A percentile compares a stretch with the other conserved stretches of the same genome.
Conservation (phyloP, 495 filamentous ascomycete species). For the Penicillium riverlandense region DNA sequence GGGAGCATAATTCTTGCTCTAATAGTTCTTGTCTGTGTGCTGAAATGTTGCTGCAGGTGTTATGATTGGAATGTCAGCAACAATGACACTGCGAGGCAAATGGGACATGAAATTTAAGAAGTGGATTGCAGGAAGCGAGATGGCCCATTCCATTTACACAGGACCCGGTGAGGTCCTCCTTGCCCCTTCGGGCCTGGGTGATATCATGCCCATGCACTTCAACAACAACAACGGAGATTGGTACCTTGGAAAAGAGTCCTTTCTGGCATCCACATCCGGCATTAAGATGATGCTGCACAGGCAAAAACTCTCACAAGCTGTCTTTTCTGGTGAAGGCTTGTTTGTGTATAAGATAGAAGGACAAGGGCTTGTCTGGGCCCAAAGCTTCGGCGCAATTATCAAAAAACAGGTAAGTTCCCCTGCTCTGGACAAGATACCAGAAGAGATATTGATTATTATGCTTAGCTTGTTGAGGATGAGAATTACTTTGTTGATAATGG, state of each 20-base stretch:
- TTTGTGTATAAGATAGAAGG: slow-evolving; percentile 87
- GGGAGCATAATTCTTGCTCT: too few relatives aligned
- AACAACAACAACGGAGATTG: slow-evolving; percentile 60
- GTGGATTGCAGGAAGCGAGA: slow-evolving; percentile 65
- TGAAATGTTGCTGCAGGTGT: slow-evolving; percentile 38
- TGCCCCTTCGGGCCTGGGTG: slow-evolving; percentile 72
- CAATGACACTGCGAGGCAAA: slow-evolving; percentile 63
- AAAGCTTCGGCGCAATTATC: slow-evolving; percentile 91
- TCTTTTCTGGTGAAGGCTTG: slow-evolving; percentile 89
- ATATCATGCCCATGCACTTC: slow-evolving; percentile 75
- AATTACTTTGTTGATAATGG: slow-evolving; percentile 93
- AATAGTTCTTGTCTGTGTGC: too few relatives aligned
- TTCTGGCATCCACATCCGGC: slow-evolving; percentile 11
- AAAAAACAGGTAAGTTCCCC: slow-evolving; percentile 73
- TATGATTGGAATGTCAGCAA: slow-evolving; percentile 94
- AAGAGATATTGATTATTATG: neutral
- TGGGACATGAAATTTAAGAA: too few relatives aligned
- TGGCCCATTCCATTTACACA: slow-evolving; percentile 73
- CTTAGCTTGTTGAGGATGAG: slow-evolving; percentile 65
- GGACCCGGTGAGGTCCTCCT: slow-evolving; percentile 88
- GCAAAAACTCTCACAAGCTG: slow-evolving; percentile 6
- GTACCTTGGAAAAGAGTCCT: slow-evolving; percentile 76
- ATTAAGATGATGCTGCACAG: too few relatives aligned
- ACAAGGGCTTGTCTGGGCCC: slow-evolving; percentile 74
- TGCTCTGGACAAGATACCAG: too few relatives aligned